Evolutionary conservation across 208 protist genomes (phyloP), one percentile per base, ranked within the genome.

Genomic region (Entamoeba dispar): DNA sequence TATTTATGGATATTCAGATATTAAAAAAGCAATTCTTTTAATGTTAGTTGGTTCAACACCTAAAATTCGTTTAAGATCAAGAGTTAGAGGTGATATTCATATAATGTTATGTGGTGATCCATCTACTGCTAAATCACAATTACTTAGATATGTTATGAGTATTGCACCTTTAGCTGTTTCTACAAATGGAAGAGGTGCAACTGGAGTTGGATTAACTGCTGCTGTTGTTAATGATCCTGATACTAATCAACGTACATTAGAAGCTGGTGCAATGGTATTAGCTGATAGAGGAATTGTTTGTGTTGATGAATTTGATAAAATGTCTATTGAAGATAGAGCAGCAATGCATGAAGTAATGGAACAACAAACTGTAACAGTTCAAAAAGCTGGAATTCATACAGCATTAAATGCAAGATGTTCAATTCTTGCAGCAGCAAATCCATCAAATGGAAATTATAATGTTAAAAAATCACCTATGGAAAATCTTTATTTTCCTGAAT

Each of bases 291-390:
- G 98, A 50, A 97, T 99, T 73, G 96, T 99, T 31, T 99, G 98
- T 95, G 98, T 99, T 92, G 99, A 99, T 95, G 99, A 99, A 95
- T 99, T 99, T 95, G 99, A 99, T 95, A 99, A 99, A 96, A 99
- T 99, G 99, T 4, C 0, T 69, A 95, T 97, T 55, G 95, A 97
- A 47, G 98, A 99, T 95, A 94, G 97, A 49, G 96, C 96, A 27
- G 95, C 96, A 17, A 96, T 97, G 57, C 96, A 97, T 90, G 94
- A 99, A 96, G 99, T 98, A 34, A 99, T 99, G 98, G 99, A 99
- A 95, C 99, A 99, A 95, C 98, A 99, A 95, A 99, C 98, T 0
- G 98, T 99, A 2, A 99, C 98, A 4, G 99, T 99, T 92, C 96
- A 97, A 38, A 99, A 99, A 96, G 99, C 98, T 5, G 99, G 98